These are phyloP conservation scores for Phytopythium mirpurense DNA, from an alignment of 352 stramenopile genomes.

Conservation along the genomic window DNA sequence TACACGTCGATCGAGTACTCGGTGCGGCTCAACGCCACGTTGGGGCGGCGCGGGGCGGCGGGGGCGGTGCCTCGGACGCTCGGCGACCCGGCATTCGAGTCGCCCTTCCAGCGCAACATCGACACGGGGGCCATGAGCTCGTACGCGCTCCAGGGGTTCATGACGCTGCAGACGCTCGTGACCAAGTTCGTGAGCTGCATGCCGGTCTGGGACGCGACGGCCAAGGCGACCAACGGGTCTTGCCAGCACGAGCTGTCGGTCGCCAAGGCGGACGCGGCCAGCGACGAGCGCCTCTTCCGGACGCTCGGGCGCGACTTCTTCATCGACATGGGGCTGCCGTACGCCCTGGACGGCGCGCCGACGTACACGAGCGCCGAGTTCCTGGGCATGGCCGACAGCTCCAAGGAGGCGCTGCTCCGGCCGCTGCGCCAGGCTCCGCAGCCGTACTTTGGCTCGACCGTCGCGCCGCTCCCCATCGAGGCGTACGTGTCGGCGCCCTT, in stretches of 20 bases:
- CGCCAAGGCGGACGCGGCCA: constrained; percentile 12
- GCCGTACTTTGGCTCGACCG: constrained; percentile 26
- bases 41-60: constrained; percentile 9
- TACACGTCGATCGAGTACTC: constrained; percentile 55
- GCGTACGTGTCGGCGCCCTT: constrained; percentile 47
- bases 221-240: constrained; percentile 27
- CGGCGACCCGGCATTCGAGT: constrained; percentile 38
- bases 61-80: constrained; percentile 38
- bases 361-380: constrained; percentile 1
- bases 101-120: constrained; percentile 39
- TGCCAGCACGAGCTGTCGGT: constrained; percentile 40
- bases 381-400: constrained; percentile 8
- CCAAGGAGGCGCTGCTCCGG: constrained; percentile 30
- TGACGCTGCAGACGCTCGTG: constrained; percentile 62
- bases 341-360: constrained; percentile 5
- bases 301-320: constrained; percentile 29
- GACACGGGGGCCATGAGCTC: constrained; percentile 28
- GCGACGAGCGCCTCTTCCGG: constrained; percentile 21
- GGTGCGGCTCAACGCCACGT: constrained; percentile 56
- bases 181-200: constrained; percentile 57
- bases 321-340: constrained; percentile 13
- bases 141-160: constrained; percentile 47
- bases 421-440: constrained; percentile 43
- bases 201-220: constrained; percentile 33
- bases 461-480: constrained; percentile 43